These are phyloP conservation scores for Triticum timopheevii DNA, from an alignment of 176 grass and related monocot species.

Conservation along the genomic window DNA sequence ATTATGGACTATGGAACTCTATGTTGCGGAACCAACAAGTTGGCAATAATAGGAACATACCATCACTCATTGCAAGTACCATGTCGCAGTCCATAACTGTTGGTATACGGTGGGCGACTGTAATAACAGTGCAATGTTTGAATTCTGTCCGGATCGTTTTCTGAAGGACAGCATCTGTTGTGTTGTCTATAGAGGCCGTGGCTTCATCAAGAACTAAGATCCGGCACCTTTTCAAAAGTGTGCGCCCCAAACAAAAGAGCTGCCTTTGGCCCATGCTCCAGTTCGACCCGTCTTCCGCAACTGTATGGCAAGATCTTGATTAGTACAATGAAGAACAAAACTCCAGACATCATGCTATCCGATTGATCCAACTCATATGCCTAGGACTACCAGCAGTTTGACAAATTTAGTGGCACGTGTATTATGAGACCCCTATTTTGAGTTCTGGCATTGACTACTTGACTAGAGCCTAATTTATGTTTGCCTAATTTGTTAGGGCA, in stretches of 20 bases:
- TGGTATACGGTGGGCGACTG: constrained; percentile 80
- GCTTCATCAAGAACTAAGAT: constrained; percentile 91
- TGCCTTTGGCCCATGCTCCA: constrained; percentile 99
- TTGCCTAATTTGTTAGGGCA: not conserved
- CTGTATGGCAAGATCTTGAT: constrained; percentile 62
- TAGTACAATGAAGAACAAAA: not conserved
- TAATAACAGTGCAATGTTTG: constrained; percentile 74
- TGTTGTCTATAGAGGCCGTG: constrained; percentile 88
- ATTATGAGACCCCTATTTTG: not conserved
- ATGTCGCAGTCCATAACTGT: constrained; percentile 88
- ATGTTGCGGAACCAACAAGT: not conserved
- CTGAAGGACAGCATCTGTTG: constrained; percentile 86
- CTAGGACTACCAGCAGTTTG: not conserved
- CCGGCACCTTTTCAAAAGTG: constrained; percentile 61
- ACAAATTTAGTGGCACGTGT: not conserved
- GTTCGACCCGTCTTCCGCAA: constrained; percentile 85
- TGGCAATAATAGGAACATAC: constrained; percentile 29
- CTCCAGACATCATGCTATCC: not conserved
- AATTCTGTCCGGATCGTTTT: constrained; percentile 89
- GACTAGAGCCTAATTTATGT: not conserved
- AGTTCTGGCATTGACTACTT: not conserved
- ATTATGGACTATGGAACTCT: not conserved
- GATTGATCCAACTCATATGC: not conserved
- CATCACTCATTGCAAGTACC: constrained; percentile 82
- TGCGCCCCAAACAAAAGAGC: constrained; percentile 81